Percentiles rank a stretch among this genome's conserved stretches.
Conservation (phyloP, 2,329 filamentous ascomycete species). For the Aspergillus fumigatus region DNA sequence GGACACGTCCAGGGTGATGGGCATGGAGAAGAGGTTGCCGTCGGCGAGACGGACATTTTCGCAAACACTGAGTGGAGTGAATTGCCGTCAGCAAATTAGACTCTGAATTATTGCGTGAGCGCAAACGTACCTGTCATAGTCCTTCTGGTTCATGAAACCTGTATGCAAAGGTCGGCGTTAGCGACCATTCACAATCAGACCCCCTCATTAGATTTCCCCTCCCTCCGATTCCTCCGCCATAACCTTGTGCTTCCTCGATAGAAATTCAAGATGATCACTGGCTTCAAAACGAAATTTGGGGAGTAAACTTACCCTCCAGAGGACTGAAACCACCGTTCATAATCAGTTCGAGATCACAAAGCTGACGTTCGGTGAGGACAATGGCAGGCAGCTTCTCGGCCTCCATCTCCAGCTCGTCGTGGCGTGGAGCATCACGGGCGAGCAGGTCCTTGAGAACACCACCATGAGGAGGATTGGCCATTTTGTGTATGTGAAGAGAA, state of each 20-base stretch:
- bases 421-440: conserved; percentile 81
- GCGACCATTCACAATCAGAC: conserved; percentile 8
- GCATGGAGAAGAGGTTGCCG: conserved; percentile 92
- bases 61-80: conserved; percentile 63
- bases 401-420: conserved; percentile 74
- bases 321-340: conserved; percentile 97
- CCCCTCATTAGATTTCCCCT: neutral
- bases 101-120: neutral
- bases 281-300: neutral
- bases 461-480: conserved; percentile 66
- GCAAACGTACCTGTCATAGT: conserved; percentile 75
- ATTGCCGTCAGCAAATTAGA: conserved; percentile 10
- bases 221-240: neutral
- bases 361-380: conserved; percentile 82
- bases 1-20: conserved; percentile 86
- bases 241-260: neutral
- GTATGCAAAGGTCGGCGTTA: conserved; percentile 18
- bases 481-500: conserved; percentile 21
- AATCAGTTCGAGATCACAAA: conserved; percentile 96
- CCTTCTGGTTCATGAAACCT: conserved; percentile 97
- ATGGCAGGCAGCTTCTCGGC: conserved; percentile 83
- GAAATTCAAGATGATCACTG: too few species aligned
- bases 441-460: conserved; percentile 97
- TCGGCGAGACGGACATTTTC: conserved; percentile 79
- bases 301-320: conserved; percentile 70